A percentile compares a stretch with the other conserved stretches of the same genome.
Evolutionary conservation across 257 asterid genomes (phyloP).

Genomic region (Nicotiana knightiana): DNA sequence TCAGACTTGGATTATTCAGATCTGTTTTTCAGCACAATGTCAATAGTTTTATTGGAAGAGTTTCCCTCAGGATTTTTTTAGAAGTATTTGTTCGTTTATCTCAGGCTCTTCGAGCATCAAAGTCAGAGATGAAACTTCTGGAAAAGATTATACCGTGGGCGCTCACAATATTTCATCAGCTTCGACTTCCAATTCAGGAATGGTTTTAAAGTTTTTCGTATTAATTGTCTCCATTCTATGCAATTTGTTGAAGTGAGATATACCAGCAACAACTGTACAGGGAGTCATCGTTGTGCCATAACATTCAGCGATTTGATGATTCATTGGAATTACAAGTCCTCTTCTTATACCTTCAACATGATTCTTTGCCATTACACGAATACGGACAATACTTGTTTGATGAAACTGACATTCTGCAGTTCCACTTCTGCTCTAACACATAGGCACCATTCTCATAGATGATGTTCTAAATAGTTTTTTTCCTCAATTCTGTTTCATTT

Average conservation of each 20-base stretch:
- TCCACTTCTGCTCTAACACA: background rate
- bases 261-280: background rate
- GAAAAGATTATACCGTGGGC: slow-evolving; percentile 42
- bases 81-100: background rate
- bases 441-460: background rate
- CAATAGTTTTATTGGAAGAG: background rate
- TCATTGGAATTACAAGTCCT: slow-evolving; percentile 18
- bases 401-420: background rate
- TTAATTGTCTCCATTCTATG: slow-evolving; percentile 24
- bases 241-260: slow-evolving; percentile 31
- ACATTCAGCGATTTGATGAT: slow-evolving; percentile 2
- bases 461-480: background rate
- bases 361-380: slow-evolving; percentile 11
- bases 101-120: slow-evolving; percentile 79
- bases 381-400: background rate
- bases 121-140: slow-evolving; percentile 54
- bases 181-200: slow-evolving; percentile 19
- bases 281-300: background rate
- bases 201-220: slow-evolving; percentile 30
- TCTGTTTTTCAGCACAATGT: background rate
- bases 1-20: background rate
- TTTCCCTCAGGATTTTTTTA: background rate
- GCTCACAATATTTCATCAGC: slow-evolving; percentile 59
- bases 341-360: slow-evolving; percentile 4
- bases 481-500: background rate